A percentile compares a stretch with the other conserved stretches of the same genome.
These are phyloP conservation scores for Endothia cerciana DNA, from an alignment of 2,329 filamentous ascomycete genomes.

Conservation along the genomic window DNA sequence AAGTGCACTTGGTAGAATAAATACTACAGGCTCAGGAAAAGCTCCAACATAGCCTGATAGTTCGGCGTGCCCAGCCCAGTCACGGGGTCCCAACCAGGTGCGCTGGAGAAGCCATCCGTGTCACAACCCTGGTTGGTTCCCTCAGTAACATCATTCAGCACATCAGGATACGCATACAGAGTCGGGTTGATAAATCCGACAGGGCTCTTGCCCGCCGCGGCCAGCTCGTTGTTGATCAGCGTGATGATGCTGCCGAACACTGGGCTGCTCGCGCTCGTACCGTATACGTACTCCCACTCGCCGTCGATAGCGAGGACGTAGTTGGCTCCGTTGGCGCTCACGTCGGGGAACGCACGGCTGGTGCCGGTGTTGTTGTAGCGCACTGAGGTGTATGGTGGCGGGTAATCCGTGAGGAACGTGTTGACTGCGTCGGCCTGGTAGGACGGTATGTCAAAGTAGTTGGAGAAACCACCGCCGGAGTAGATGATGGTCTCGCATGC, in stretches of 20 bases:
- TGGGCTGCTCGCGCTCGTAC: slow-evolving; percentile 26
- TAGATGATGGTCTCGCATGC: slow-evolving; percentile 28
- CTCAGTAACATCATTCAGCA: slow-evolving; percentile 34
- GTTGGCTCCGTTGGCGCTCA: slow-evolving; percentile 27
- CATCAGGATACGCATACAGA: slow-evolving; percentile 24
- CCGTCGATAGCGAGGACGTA: slow-evolving; percentile 27
- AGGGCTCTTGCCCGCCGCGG: slow-evolving; percentile 24
- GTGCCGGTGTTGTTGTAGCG: slow-evolving; percentile 27
- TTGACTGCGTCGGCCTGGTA: slow-evolving; percentile 28
- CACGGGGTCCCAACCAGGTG: slow-evolving; percentile 36
- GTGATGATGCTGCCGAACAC: slow-evolving; percentile 26
- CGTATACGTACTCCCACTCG: slow-evolving; percentile 23
- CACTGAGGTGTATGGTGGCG: slow-evolving; percentile 21
- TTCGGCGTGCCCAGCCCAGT: slow-evolving; percentile 37
- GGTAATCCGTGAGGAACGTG: slow-evolving; percentile 22
- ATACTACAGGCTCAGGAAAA: slow-evolving; percentile 34
- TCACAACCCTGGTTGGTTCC: slow-evolving; percentile 36
- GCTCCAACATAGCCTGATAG: slow-evolving; percentile 33
- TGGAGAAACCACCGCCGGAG: slow-evolving; percentile 28
- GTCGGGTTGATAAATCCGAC: slow-evolving; percentile 28
- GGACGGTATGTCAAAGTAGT: slow-evolving; percentile 26
- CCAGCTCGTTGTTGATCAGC: slow-evolving; percentile 28
- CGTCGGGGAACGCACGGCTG: slow-evolving; percentile 26
- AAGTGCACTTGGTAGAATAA: too few relatives aligned
- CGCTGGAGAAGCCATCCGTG: slow-evolving; percentile 35